Percentiles rank a stretch among this genome's conserved stretches.
phyloP scores from a whole-genome alignment of 805 yeast genomes.

The Komagataella pseudopastoris region DNA sequence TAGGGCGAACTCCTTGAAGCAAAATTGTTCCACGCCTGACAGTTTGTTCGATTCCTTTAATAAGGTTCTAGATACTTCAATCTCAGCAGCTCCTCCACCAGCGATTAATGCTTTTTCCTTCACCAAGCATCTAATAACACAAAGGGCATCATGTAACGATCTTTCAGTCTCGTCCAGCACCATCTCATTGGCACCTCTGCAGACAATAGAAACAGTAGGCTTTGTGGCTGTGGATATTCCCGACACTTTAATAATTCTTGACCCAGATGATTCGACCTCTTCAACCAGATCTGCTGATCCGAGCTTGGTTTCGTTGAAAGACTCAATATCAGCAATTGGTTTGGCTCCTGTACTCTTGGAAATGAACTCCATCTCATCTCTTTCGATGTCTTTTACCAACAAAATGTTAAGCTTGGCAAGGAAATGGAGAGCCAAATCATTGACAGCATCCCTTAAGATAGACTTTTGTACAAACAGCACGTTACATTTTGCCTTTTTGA shows the following conservation, averaged over 20 bases:
- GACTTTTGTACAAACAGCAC: constrained; percentile 84
- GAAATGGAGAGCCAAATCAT: constrained; percentile 89
- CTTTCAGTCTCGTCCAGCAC: constrained; percentile 94
- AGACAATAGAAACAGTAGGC: constrained; percentile 77
- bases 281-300: constrained; percentile 89
- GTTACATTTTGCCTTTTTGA: constrained; percentile 94
- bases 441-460: constrained; percentile 89
- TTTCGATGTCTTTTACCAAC: constrained; percentile 90
- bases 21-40: constrained; percentile 80
- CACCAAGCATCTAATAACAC: constrained; percentile 82
- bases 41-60: constrained; percentile 57
- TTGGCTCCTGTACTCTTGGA: constrained; percentile 79
- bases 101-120: constrained; percentile 85
- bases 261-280: constrained; percentile 80
- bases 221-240: constrained; percentile 50
- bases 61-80: constrained; percentile 70
- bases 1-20: constrained; percentile 83
- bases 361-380: constrained; percentile 92
- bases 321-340: constrained; percentile 91
- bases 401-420: constrained; percentile 82
- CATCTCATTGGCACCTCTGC: constrained; percentile 89
- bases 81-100: constrained; percentile 98
- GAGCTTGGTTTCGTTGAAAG: constrained; percentile 84
- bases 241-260: constrained; percentile 78
- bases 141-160: constrained; percentile 92